Evolutionary conservation across 768 basidiomycete genomes (phyloP).

Genomic region (Collybiopsis luxurians): DNA sequence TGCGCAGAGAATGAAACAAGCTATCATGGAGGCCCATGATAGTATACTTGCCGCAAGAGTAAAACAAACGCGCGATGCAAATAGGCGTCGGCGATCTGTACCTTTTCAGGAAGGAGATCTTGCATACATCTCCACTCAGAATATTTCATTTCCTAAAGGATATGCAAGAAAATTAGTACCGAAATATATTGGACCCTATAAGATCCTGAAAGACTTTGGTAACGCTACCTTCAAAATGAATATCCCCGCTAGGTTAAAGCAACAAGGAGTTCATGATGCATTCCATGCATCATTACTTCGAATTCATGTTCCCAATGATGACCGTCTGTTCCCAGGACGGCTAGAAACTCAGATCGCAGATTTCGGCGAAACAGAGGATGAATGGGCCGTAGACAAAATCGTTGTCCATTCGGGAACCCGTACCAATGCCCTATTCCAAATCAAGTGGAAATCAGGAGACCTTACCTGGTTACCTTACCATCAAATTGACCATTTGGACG

Average conservation of each 20-base stretch:
- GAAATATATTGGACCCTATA: no score
- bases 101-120: constrained; percentile 13
- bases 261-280: constrained; percentile 15
- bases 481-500: no score
- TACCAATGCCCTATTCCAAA: constrained; percentile 18
- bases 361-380: constrained; percentile 12
- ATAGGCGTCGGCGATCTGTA: constrained; percentile 13
- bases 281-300: constrained; percentile 29
- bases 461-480: no score
- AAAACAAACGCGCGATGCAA: constrained; percentile 30
- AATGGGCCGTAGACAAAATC: constrained; percentile 23
- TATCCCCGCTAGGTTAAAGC: constrained; percentile 16
- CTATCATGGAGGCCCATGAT: not conserved
- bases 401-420: constrained; percentile 20
- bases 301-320: constrained; percentile 21
- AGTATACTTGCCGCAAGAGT: constrained; percentile 12
- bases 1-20: not conserved
- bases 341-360: constrained; percentile 12
- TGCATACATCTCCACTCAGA: not conserved
- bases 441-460: constrained; percentile 24
- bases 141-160: no score
- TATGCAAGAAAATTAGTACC: no score
- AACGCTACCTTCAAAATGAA: constrained; percentile 5
- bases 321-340: constrained; percentile 22
- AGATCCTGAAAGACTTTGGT: constrained; percentile 14